These are phyloP conservation scores for Xylaria intraflava DNA, from an alignment of 495 filamentous ascomycete genomes.

Conservation along the genomic window DNA sequence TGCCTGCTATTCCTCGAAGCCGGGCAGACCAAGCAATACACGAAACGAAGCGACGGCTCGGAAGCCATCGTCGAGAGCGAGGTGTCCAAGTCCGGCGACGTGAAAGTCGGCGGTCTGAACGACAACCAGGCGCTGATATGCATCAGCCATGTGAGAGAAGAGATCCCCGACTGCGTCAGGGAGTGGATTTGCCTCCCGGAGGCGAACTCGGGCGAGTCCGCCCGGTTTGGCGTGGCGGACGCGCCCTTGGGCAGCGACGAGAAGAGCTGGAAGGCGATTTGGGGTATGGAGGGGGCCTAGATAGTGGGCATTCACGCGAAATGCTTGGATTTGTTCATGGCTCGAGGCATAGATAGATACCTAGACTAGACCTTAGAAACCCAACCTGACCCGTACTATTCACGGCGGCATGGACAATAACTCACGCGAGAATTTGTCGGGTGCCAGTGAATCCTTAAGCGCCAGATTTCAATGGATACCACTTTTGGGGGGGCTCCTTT, in stretches of 20 bases:
- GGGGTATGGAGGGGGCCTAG: slow-evolving; percentile 39
- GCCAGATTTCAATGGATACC: no score
- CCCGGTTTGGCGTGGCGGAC: slow-evolving; percentile 51
- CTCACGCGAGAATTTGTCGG: no score
- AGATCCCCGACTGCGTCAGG: slow-evolving; percentile 73
- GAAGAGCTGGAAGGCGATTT: slow-evolving; percentile 54
- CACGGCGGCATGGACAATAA: no score
- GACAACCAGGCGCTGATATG: slow-evolving; percentile 72
- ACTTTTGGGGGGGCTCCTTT: no score
- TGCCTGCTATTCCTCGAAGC: slow-evolving; percentile 69
- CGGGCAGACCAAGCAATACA: slow-evolving; percentile 44
- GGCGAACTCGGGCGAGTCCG: slow-evolving; percentile 47
- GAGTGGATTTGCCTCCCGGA: slow-evolving; percentile 77
- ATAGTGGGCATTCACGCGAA: not conserved
- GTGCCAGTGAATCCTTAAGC: no score
- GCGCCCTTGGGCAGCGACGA: slow-evolving; percentile 50
- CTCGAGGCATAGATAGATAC: not conserved
- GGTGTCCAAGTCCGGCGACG: slow-evolving; percentile 27
- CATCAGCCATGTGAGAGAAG: slow-evolving; percentile 83
- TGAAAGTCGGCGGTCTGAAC: slow-evolving; percentile 48
- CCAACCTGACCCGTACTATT: no score
- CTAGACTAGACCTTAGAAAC: not conserved
- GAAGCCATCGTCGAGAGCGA: slow-evolving; percentile 36
- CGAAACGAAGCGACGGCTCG: slow-evolving; percentile 15
- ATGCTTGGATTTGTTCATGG: not conserved